Evolutionary conservation across 345 rosid genomes (phyloP), one percentile per base, ranked within the genome.

Genomic region (Linum usitatissimum): DNA sequence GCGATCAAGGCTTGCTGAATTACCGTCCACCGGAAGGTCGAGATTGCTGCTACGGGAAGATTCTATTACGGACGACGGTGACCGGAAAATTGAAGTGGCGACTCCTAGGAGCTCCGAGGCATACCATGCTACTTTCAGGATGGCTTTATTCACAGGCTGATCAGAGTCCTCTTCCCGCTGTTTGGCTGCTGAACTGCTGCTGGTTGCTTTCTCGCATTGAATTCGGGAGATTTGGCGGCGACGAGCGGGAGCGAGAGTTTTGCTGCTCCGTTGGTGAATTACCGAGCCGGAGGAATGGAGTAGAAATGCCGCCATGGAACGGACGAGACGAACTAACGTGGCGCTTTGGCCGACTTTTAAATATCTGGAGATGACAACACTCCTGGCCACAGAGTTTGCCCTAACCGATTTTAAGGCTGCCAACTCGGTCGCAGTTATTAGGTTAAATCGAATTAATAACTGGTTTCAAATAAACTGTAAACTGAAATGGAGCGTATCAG

Each of bases 81-180:
- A 45, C 45, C 93, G 85, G 75, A 89, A 54, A 68, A 73, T 69
- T 0, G 98, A 92, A 60, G 95, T 95, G 38, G 91, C 95, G 59
- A 92, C 85, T 63, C 98, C 96, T 15, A 92, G 80, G 18, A 85
- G 82, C 84, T 92, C 98, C 31, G 98, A 92, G 58, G 95, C 83
- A 54, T 92, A 92, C 98, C 98, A 92, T 19, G 96, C 96, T 51
- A 79, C 65, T 72, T 85, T 92, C 57, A 92, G 93, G 19, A 89
- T 64, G 10, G 83, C 86, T 73, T 86, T 89, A 4, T 42, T 85
- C 85, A 0, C 87, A 76, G 28, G 72, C 85, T 0, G 86, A 68
- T 59, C 38, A 4, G 38, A 10, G 4, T 45, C 51, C 51, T 45
- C 51, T 10, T 45, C 51, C 9, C 66, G 85, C 59, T 19, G 51